These are phyloP conservation scores for Juglanconis oblonga DNA, from an alignment of 2,329 filamentous ascomycete species.

Conservation along the genomic window DNA sequence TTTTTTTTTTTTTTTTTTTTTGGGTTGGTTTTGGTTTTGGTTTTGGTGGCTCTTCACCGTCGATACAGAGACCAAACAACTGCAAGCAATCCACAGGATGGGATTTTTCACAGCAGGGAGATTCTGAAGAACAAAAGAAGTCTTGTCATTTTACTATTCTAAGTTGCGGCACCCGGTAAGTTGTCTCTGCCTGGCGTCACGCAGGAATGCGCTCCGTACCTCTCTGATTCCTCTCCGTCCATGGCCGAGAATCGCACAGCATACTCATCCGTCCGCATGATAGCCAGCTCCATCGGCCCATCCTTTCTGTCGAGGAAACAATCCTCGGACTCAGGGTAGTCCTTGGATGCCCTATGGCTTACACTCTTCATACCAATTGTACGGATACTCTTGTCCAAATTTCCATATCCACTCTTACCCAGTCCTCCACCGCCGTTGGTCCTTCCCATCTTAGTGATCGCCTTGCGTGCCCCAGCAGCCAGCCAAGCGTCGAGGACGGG, in stretches of 20 bases:
- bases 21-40: no score
- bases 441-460: slow-evolving; percentile 5
- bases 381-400: neutral
- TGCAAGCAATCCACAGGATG: neutral
- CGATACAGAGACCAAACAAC: neutral
- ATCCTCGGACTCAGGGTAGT: neutral
- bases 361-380: neutral
- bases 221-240: neutral
- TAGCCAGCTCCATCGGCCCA: neutral
- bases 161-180: neutral
- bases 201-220: neutral
- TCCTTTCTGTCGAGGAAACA: neutral
- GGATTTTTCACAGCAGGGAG: neutral
- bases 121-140: neutral
- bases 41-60: no score
- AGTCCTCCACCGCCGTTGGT: neutral
- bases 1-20: no score
- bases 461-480: slow-evolving; percentile 9
- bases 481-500: slow-evolving; percentile 28
- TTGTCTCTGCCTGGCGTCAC: neutral
- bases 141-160: neutral
- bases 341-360: neutral
- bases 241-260: slow-evolving; percentile 2
- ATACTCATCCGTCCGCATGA: slow-evolving; percentile 8
- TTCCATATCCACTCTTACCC: slow-evolving; percentile 8